A percentile compares a stretch with the other conserved stretches of the same genome.
Conservation (phyloP, 2,329 filamentous ascomycete species). For the Ophiocordyceps australis region DNA sequence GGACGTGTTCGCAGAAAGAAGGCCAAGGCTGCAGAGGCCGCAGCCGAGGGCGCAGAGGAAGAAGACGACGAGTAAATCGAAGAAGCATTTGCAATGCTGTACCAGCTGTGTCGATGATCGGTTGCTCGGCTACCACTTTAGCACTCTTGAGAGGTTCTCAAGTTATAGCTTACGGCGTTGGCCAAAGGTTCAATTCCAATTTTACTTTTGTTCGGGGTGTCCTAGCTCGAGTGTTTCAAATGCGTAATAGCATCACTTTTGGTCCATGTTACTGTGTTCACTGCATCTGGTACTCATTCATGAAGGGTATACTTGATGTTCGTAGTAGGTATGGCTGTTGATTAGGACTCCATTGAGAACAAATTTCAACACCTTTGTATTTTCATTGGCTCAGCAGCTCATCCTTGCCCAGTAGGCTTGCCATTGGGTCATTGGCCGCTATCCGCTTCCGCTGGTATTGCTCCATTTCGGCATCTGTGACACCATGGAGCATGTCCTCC, state of each 20-base stretch:
- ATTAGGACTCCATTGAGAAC: too few species aligned
- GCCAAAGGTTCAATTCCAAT: conserved; percentile 27
- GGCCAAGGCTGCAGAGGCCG: conserved; percentile 86
- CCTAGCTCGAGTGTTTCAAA: too few species aligned
- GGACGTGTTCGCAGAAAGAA: conserved; percentile 99
- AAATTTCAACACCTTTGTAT: background rate
- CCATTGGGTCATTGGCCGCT: conserved; percentile 73
- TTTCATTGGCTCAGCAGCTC: conserved; percentile 30
- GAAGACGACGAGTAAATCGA: conserved; percentile 68
- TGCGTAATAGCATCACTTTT: too few species aligned
- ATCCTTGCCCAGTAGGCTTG: conserved; percentile 57
- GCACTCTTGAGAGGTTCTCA: conserved; percentile 21
- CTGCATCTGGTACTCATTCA: too few species aligned
- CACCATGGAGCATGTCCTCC: conserved; percentile 59
- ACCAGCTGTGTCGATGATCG: conserved; percentile 11
- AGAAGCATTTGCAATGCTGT: too few species aligned
- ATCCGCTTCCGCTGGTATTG: conserved; percentile 62
- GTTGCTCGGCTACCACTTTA: too few species aligned
- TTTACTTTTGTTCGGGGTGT: too few species aligned
- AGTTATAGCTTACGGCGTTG: conserved; percentile 33
- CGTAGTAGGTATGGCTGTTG: too few species aligned
- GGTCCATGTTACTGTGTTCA: too few species aligned
- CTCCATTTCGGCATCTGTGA: conserved; percentile 74
- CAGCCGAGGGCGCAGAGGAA: conserved; percentile 62
- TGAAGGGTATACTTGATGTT: too few species aligned